phyloP scores from a whole-genome alignment of 306 rosid species.

The Quercus cerris region DNA sequence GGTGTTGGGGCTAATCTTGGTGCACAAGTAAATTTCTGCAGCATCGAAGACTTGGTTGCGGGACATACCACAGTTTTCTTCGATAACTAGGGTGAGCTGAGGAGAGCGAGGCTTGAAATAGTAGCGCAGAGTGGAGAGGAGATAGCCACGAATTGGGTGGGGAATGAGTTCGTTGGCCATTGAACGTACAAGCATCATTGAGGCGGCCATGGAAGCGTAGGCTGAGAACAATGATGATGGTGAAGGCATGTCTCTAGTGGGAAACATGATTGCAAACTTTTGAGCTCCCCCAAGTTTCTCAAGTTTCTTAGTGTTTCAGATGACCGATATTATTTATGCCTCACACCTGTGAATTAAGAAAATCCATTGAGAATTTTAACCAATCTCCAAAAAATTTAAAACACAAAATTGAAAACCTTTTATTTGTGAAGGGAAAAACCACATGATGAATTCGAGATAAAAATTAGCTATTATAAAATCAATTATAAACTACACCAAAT shows the following conservation, averaged over 20 bases:
- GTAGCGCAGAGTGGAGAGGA: constrained; percentile 36
- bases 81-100: constrained; percentile 66
- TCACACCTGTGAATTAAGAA: no score
- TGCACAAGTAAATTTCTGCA: constrained; percentile 57
- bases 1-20: constrained; percentile 48
- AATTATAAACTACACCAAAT: no score
- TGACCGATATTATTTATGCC: no score
- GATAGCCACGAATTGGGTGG: constrained; percentile 51
- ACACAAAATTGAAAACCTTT: no score
- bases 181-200: constrained; percentile 67
- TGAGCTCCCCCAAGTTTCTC: not conserved
- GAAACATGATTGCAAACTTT: constrained; percentile 37
- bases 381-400: no score
- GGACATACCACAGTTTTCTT: constrained; percentile 49
- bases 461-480: no score
- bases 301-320: no score
- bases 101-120: constrained; percentile 44
- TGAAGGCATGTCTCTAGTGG: constrained; percentile 59
- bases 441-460: no score
- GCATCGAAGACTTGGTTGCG: constrained; percentile 78
- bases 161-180: constrained; percentile 76
- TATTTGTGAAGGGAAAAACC: no score
- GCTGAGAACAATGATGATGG: constrained; percentile 76
- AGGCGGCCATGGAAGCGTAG: constrained; percentile 77
- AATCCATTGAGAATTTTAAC: no score